Conservation (phyloP, 2,329 filamentous ascomycete genomes). For the Botrytis squamosa region DNA sequence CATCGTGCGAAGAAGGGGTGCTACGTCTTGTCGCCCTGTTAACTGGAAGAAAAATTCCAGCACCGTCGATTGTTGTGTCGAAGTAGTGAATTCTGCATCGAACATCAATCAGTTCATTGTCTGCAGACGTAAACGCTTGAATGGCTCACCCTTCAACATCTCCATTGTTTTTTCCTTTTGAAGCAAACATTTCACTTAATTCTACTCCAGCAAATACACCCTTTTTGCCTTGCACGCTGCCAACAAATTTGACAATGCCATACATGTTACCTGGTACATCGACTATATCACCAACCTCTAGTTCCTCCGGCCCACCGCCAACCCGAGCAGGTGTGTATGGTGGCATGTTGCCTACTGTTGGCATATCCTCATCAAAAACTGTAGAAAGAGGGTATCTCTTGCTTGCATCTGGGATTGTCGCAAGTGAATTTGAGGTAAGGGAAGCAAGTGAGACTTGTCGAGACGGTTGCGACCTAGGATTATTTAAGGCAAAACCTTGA, state of each 20-base stretch:
- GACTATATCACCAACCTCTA: conserved; percentile 78
- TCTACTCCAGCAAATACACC: conserved; percentile 93
- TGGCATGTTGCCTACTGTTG: conserved; percentile 48
- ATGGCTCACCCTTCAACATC: conserved; percentile 84
- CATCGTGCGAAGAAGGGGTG: conserved; percentile 52
- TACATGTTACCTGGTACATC: conserved; percentile 93
- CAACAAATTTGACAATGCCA: conserved; percentile 86
- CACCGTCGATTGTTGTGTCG: conserved; percentile 69
- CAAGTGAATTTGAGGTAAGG: conserved; percentile 62
- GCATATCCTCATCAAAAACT: conserved; percentile 46
- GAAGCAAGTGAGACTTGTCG: conserved; percentile 72
- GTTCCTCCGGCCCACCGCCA: conserved; percentile 46
- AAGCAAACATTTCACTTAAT: conserved; percentile 74
- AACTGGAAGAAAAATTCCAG: conserved; percentile 91
- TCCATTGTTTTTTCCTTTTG: conserved; percentile 89
- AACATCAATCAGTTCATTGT: conserved; percentile 29
- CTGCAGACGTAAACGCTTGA: conserved; percentile 29
- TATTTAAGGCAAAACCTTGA: conserved; percentile 6
- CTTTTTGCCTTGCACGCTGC: conserved; percentile 81
- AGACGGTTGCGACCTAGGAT: conserved; percentile 30
- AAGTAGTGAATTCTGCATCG: conserved; percentile 70
- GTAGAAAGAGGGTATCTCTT: conserved; percentile 61
- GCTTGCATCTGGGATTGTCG: conserved; percentile 65
- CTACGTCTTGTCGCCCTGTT: conserved; percentile 73
- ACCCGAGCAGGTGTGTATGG: conserved; percentile 55